Evolutionary conservation across 768 basidiomycete genomes (phyloP).

Genomic region (Cyathus striatus): DNA sequence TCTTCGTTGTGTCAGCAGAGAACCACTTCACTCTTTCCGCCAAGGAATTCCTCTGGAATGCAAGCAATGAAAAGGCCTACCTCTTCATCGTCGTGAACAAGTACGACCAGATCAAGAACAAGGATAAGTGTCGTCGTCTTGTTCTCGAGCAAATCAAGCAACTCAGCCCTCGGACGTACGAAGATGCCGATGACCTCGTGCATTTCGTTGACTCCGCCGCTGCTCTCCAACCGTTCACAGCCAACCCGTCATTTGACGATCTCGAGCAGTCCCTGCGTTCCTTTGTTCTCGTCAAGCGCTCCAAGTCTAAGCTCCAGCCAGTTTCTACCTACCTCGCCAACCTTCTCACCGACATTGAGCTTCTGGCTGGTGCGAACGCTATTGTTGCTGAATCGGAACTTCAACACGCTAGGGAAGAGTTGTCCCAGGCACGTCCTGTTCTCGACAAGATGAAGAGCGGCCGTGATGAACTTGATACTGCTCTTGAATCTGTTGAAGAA

Average conservation of each 20-base stretch:
- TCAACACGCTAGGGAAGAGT: slow-evolving; percentile 62
- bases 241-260: slow-evolving; percentile 73
- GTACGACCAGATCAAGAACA: slow-evolving; percentile 92
- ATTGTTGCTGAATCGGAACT: slow-evolving; percentile 81
- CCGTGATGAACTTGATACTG: slow-evolving; percentile 72
- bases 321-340: slow-evolving; percentile 88
- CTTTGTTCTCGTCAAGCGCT: slow-evolving; percentile 92
- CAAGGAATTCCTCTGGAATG: slow-evolving; percentile 88
- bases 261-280: slow-evolving; percentile 88
- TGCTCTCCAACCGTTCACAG: slow-evolving; percentile 61
- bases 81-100: slow-evolving; percentile 99
- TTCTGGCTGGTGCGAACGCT: slow-evolving; percentile 81
- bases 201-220: slow-evolving; percentile 95
- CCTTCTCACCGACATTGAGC: slow-evolving; percentile 84
- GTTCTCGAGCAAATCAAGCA: slow-evolving; percentile 93
- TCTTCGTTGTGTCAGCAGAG: slow-evolving; percentile 96
- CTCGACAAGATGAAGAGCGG: slow-evolving; percentile 83
- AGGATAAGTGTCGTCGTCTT: slow-evolving; percentile 82
- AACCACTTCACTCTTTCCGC: slow-evolving; percentile 98
- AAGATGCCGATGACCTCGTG: slow-evolving; percentile 88
- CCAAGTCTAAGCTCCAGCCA: slow-evolving; percentile 94
- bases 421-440: slow-evolving; percentile 68
- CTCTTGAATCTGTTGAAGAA: slow-evolving; percentile 79
- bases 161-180: slow-evolving; percentile 87
- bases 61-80: slow-evolving; percentile 95